Evolutionary conservation across 2,329 filamentous ascomycete species (phyloP).

Genomic region (Aspergillus terreus): DNA sequence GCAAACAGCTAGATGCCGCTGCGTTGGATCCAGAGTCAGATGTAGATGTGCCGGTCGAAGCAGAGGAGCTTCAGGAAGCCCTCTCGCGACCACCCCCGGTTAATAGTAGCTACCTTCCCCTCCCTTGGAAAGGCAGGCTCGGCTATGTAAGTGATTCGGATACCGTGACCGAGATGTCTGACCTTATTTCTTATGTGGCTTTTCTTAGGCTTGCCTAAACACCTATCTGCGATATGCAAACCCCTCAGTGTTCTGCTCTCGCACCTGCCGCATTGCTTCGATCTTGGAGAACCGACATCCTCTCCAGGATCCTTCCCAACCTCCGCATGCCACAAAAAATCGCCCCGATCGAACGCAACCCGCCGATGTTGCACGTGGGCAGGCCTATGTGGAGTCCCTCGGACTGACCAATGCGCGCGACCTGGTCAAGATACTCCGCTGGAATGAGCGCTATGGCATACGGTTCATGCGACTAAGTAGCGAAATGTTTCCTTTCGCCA

Average conservation of each 20-base stretch:
- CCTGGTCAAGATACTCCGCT: slow-evolving; percentile 77
- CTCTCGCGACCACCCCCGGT: slow-evolving; percentile 67
- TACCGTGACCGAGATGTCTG: neutral
- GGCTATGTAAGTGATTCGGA: slow-evolving; percentile 66
- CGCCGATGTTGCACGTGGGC: slow-evolving; percentile 63
- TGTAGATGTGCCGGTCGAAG: slow-evolving; percentile 48
- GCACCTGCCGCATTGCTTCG: slow-evolving; percentile 85
- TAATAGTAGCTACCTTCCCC: slow-evolving; percentile 75
- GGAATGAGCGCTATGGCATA: slow-evolving; percentile 91
- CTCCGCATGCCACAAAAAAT: slow-evolving; percentile 81
- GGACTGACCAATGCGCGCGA: slow-evolving; percentile 80
- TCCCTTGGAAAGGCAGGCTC: slow-evolving; percentile 86
- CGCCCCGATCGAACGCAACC: slow-evolving; percentile 71
- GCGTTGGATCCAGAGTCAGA: slow-evolving; percentile 53
- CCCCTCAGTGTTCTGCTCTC: slow-evolving; percentile 82
- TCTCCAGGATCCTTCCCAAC: slow-evolving; percentile 67
- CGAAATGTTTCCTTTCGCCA: slow-evolving; percentile 96
- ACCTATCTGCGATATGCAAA: slow-evolving; percentile 81
- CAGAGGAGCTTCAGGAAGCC: slow-evolving; percentile 57
- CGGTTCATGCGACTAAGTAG: slow-evolving; percentile 89
- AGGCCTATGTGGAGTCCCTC: slow-evolving; percentile 69
- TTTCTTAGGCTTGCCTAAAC: slow-evolving; percentile 72
- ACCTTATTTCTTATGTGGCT: neutral
- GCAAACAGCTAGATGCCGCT: slow-evolving; percentile 16
- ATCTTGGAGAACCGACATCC: slow-evolving; percentile 88